Conservation (phyloP, 1,139 yeast species). For the Magnusiomyces tetraspermus region DNA sequence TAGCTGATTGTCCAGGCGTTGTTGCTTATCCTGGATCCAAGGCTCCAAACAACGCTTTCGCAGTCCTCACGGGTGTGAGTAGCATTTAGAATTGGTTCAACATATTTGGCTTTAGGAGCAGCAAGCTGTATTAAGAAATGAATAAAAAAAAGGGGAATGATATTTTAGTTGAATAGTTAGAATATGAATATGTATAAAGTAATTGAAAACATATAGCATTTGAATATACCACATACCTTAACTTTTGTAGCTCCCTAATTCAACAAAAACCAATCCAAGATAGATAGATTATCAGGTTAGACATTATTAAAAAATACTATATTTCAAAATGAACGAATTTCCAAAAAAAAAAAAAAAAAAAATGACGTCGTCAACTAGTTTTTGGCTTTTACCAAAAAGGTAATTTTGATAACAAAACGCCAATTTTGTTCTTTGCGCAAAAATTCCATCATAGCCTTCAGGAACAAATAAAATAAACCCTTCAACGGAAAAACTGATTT, state of each 20-base stretch:
- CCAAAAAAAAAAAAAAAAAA: too few species aligned
- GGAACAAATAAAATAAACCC: not conserved
- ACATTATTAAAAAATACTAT: not conserved
- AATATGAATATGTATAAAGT: not conserved
- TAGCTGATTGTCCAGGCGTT: conserved; percentile 79
- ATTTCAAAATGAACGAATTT: not conserved
- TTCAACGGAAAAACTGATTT: not conserved
- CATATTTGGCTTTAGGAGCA: conserved; percentile 97
- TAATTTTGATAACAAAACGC: too few species aligned
- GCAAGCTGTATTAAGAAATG: conserved; percentile 52
- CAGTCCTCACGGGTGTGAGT: conserved; percentile 56
- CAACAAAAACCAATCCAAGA: not conserved
- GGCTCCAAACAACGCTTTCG: conserved; percentile 55
- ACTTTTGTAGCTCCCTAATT: conserved; percentile 57
- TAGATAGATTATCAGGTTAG: conserved; percentile 3
- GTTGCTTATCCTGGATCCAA: conserved; percentile 57
- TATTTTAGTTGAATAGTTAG: conserved; percentile 34
- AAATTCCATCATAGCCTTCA: not conserved
- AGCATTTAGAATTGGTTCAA: conserved; percentile 82
- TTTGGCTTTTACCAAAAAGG: too few species aligned
- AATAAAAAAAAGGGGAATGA: conserved; percentile 17
- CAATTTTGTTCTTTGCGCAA: too few species aligned
- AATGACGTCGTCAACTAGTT: too few species aligned
- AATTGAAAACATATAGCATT: not conserved
- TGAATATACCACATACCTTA: conserved; percentile 29